phyloP scores from a whole-genome alignment of 2,329 filamentous ascomycete genomes.

The Fusarium gaditjirri region DNA sequence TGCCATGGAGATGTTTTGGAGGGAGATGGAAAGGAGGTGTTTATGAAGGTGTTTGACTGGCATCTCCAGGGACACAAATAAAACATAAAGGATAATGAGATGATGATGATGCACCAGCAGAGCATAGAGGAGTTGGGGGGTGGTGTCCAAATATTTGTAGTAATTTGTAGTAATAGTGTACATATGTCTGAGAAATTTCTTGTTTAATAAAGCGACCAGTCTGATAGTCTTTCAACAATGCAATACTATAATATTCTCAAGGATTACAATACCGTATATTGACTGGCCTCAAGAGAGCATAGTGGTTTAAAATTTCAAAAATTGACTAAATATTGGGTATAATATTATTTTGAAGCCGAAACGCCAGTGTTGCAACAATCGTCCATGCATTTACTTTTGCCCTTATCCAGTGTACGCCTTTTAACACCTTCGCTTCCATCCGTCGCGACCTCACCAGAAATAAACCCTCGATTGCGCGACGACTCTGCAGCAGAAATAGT shows the following conservation, averaged over 20 bases:
- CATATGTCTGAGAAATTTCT: background rate
- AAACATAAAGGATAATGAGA: background rate
- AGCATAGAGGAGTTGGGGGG: slow-evolving; percentile 1
- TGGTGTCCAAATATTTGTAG: slow-evolving; percentile 1
- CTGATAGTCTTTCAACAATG: background rate
- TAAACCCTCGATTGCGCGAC: background rate
- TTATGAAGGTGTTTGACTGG: slow-evolving; percentile 84
- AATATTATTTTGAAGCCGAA: slow-evolving; percentile 7
- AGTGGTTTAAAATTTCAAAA: background rate
- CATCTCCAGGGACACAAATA: slow-evolving; percentile 65
- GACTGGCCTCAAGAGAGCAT: background rate
- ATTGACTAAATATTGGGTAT: slow-evolving; percentile 8
- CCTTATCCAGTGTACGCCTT: slow-evolving; percentile 5
- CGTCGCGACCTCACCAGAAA: background rate
- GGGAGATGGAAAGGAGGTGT: slow-evolving; percentile 76
- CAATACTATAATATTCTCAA: background rate
- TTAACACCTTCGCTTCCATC: slow-evolving; percentile 13
- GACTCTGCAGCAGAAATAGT: slow-evolving; percentile 10
- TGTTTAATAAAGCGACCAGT: background rate
- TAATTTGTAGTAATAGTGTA: slow-evolving; percentile 27
- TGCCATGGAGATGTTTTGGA: slow-evolving; percentile 95
- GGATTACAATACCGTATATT: background rate
- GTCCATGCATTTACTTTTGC: slow-evolving; percentile 13
- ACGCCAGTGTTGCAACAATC: background rate
- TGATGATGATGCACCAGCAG: background rate